Conservation (phyloP, 495 filamentous ascomycete genomes). For the Aspergillus kassunensis region DNA sequence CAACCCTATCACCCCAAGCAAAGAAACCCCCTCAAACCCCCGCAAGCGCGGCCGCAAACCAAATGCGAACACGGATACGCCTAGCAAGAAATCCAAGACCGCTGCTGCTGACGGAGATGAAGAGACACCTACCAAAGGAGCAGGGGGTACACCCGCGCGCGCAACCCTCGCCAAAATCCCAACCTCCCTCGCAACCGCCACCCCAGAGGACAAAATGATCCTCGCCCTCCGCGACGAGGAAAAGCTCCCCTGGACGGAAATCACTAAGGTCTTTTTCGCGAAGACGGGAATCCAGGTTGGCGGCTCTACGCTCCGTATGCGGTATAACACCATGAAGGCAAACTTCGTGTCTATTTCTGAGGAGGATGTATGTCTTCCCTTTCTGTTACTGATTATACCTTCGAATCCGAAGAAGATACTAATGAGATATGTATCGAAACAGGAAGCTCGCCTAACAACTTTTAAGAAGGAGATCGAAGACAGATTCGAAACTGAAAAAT, state of each 20-base stretch:
- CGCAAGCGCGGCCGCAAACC: conserved; percentile 10
- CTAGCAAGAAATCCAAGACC: conserved; percentile 3
- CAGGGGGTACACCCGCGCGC: neutral
- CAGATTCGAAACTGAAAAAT: conserved; percentile 22
- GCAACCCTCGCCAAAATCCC: conserved; percentile 15
- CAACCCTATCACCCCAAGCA: too few species aligned
- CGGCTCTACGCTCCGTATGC: conserved; percentile 9
- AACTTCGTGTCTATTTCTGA: conserved; percentile 17
- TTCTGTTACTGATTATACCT: too few species aligned
- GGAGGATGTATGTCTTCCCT: conserved; percentile 19
- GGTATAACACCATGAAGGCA: conserved; percentile 22
- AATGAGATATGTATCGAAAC: neutral
- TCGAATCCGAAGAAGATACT: neutral
- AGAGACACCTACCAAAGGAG: too few species aligned
- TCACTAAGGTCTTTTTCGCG: conserved; percentile 11
- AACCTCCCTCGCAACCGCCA: conserved; percentile 10
- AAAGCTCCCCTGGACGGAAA: conserved; percentile 17
- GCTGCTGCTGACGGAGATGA: too few species aligned
- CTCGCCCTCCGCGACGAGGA: conserved; percentile 23
- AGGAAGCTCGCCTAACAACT: conserved; percentile 16
- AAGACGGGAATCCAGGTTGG: conserved; percentile 17
- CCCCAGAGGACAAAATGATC: conserved; percentile 14
- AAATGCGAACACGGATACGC: neutral
- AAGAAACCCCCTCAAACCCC: neutral
- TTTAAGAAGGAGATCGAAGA: conserved; percentile 24